These are phyloP conservation scores for Fusarium sacchari DNA, from an alignment of 2,329 filamentous ascomycete species.

Conservation along the genomic window DNA sequence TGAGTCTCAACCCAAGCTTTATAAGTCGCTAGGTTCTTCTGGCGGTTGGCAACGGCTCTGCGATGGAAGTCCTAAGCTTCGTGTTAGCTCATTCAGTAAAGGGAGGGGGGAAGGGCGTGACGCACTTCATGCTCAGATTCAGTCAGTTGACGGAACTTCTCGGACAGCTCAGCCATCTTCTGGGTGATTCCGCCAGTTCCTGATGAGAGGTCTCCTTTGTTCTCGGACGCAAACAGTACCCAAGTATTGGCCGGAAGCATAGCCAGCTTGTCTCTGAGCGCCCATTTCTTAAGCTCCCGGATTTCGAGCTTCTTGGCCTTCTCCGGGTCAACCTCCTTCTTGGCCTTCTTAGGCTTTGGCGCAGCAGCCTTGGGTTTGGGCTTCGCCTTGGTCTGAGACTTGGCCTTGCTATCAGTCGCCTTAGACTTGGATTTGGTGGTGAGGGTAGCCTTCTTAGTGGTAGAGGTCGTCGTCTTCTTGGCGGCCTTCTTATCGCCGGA, in stretches of 20 bases:
- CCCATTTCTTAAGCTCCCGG: conserved; percentile 52
- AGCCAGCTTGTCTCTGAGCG: conserved; percentile 55
- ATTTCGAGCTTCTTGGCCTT: conserved; percentile 44
- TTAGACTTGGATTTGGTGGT: conserved; percentile 27
- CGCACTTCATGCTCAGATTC: conserved; percentile 57
- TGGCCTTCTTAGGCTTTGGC: conserved; percentile 44
- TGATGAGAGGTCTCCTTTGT: conserved; percentile 24
- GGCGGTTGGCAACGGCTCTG: conserved; percentile 52
- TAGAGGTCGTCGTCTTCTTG: conserved; percentile 25
- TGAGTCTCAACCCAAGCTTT: conserved; percentile 61
- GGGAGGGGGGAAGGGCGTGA: neutral
- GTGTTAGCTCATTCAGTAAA: conserved; percentile 2
- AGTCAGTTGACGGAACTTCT: conserved; percentile 54
- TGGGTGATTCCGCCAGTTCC: conserved; percentile 19
- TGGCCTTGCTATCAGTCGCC: conserved; percentile 40
- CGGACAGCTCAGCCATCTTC: conserved; percentile 44
- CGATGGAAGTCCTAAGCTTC: conserved; percentile 46
- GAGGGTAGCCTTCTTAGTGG: conserved; percentile 34
- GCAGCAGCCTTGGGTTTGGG: conserved; percentile 41
- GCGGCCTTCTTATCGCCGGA: conserved; percentile 33
- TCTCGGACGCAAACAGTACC: conserved; percentile 52
- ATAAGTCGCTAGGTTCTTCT: conserved; percentile 52
- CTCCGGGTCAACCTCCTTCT: conserved; percentile 53
- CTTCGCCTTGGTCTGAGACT: conserved; percentile 45
- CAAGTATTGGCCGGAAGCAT: conserved; percentile 48